These are phyloP conservation scores for Trypanosoma conorhini DNA, from an alignment of 208 protist genomes.

Conservation along the genomic window DNA sequence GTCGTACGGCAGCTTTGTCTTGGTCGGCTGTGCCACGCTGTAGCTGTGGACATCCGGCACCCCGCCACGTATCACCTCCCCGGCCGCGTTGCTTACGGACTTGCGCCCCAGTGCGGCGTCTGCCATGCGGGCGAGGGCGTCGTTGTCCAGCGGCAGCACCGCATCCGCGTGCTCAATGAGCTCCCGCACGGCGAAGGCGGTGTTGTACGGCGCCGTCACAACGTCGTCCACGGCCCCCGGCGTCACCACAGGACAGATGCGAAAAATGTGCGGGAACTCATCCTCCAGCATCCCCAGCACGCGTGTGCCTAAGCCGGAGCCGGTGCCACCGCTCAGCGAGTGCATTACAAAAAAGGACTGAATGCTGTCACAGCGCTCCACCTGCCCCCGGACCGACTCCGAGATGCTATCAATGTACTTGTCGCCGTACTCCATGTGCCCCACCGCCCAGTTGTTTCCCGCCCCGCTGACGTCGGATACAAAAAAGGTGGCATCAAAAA, in stretches of 20 bases:
- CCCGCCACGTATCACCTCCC: constrained; percentile 20
- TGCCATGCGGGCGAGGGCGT: constrained; percentile 86
- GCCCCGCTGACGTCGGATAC: constrained; percentile 88
- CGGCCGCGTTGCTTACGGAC: constrained; percentile 6
- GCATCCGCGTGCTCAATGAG: constrained; percentile 95
- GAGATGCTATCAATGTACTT: constrained; percentile 82
- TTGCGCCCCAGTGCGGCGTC: constrained; percentile 44
- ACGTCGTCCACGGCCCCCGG: constrained; percentile 95
- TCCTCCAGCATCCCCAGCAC: constrained; percentile 93
- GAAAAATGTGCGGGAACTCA: constrained; percentile 92
- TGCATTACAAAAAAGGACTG: constrained; percentile 96
- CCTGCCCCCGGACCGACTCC: constrained; percentile 83
- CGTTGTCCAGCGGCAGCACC: constrained; percentile 95
- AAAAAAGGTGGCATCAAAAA: constrained; percentile 93
- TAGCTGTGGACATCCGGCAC: constrained; percentile 48
- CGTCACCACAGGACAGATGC: constrained; percentile 90
- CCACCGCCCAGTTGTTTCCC: constrained; percentile 95
- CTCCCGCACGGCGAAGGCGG: constrained; percentile 87
- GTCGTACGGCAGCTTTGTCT: constrained; percentile 91
- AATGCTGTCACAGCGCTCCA: constrained; percentile 95
- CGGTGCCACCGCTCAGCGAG: constrained; percentile 96
- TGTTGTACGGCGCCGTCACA: constrained; percentile 96
- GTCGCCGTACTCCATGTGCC: constrained; percentile 93
- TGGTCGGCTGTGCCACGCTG: constrained; percentile 70
- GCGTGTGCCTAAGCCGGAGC: constrained; percentile 94